phyloP scores from a whole-genome alignment of 352 stramenopile species.

The Globisporangium orthogonon region DNA sequence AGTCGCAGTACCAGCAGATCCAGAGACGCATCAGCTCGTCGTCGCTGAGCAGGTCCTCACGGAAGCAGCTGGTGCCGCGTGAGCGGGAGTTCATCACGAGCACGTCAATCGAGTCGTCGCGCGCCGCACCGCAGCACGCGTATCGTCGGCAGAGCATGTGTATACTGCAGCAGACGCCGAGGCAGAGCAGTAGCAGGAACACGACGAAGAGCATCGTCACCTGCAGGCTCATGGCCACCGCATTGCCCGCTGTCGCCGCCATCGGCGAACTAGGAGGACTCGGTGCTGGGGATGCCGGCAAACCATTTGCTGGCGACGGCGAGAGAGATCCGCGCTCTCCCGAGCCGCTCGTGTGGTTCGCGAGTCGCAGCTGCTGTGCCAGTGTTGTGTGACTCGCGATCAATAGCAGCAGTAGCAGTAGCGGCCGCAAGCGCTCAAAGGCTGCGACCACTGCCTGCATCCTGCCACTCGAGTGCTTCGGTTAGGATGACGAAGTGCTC shows the following conservation, averaged over 20 bases:
- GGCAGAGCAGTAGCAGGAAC: constrained; percentile 26
- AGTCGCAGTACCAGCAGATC: constrained; percentile 48
- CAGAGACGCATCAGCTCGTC: constrained; percentile 44
- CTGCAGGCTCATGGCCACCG: constrained; percentile 16
- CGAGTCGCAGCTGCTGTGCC: neutral
- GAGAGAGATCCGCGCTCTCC: neutral
- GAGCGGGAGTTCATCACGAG: constrained; percentile 8
- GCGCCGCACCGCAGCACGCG: constrained; percentile 17
- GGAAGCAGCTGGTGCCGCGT: constrained; percentile 25
- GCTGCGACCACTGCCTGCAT: neutral
- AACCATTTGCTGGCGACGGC: neutral
- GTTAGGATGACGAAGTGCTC: too few relatives aligned
- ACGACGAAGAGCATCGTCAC: constrained; percentile 27
- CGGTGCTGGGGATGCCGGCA: neutral
- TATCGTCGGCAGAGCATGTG: constrained; percentile 25
- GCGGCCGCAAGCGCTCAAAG: neutral
- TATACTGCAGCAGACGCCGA: constrained; percentile 22
- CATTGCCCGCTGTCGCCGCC: neutral
- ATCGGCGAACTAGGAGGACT: neutral
- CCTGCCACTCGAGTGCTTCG: neutral
- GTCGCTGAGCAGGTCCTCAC: constrained; percentile 42
- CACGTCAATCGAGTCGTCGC: constrained; percentile 13
- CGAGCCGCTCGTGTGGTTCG: neutral
- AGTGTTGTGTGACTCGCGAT: neutral
- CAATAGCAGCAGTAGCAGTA: neutral